These are phyloP conservation scores for Solanum hybrid DNA, from an alignment of 305 asterid species.

Conservation along the genomic window DNA sequence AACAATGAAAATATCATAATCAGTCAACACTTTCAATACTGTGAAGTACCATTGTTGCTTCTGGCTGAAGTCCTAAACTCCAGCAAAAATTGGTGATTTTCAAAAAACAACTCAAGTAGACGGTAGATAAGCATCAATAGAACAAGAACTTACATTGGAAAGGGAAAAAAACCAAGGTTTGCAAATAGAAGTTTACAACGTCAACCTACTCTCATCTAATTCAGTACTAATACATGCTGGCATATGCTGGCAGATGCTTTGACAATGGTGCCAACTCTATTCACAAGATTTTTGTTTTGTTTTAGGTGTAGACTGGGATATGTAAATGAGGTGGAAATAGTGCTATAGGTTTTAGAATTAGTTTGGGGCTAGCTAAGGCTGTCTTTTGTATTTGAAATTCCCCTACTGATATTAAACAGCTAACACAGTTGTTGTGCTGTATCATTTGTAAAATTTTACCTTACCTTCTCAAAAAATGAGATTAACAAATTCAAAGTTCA, in stretches of 20 bases:
- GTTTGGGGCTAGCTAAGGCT: background rate
- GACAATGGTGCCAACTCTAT: background rate
- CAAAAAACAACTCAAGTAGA: background rate
- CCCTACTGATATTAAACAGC: background rate
- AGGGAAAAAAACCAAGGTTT: background rate
- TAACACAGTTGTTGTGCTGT: background rate
- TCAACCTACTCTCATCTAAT: background rate
- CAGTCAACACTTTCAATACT: background rate
- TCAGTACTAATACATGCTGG: background rate
- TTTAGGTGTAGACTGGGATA: background rate
- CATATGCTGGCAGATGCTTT: background rate
- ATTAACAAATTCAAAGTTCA: background rate
- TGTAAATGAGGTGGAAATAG: background rate
- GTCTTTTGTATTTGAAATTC: background rate
- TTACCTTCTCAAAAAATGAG: background rate
- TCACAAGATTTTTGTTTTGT: background rate
- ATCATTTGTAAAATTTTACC: background rate
- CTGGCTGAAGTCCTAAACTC: background rate
- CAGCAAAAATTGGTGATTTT: background rate
- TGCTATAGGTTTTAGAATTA: background rate
- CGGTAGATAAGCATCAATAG: background rate
- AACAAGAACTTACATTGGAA: background rate
- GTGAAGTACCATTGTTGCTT: background rate
- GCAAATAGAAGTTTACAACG: background rate
- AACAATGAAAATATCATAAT: conserved; percentile 6